Evolutionary conservation across 2,329 filamentous ascomycete species (phyloP).

Genomic region (Coniochaeta pulveracea): DNA sequence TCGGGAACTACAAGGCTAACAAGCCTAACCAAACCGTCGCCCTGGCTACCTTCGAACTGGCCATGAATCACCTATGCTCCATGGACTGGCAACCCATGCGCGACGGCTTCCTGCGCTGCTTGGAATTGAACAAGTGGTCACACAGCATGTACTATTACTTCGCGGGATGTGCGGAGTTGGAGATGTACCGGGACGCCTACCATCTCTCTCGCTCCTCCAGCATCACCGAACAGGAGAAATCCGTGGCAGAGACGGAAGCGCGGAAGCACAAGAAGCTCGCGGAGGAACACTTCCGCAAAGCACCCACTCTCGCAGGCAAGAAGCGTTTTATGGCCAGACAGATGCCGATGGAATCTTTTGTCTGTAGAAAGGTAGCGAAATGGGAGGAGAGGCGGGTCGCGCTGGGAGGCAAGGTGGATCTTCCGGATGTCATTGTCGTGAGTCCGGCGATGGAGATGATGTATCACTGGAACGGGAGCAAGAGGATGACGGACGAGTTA

Average conservation of each 20-base stretch:
- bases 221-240: constrained; percentile 9
- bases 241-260: constrained; percentile 25
- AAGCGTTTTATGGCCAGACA: constrained; percentile 85
- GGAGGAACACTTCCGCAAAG: constrained; percentile 58
- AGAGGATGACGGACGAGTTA: constrained; percentile 60
- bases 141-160: constrained; percentile 86
- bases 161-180: constrained; percentile 65
- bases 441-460: constrained; percentile 84
- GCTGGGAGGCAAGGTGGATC: constrained; percentile 51
- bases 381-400: constrained; percentile 71
- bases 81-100: constrained; percentile 68
- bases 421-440: constrained; percentile 72
- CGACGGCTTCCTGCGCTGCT: constrained; percentile 60
- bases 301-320: constrained; percentile 64
- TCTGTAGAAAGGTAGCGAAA: constrained; percentile 72
- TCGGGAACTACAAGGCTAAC: constrained; percentile 46
- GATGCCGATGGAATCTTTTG: constrained; percentile 81
- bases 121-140: constrained; percentile 83
- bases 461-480: constrained; percentile 85
- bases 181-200: constrained; percentile 60
- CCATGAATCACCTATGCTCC: constrained; percentile 65
- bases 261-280: constrained; percentile 50
- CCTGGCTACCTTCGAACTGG: constrained; percentile 75
- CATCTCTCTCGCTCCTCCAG: constrained; percentile 20
- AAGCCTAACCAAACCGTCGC: constrained; percentile 84